Evolutionary conservation across 345 rosid species (phyloP), one percentile per base, ranked within the genome.

Genomic region (Eucalyptus regnans): DNA sequence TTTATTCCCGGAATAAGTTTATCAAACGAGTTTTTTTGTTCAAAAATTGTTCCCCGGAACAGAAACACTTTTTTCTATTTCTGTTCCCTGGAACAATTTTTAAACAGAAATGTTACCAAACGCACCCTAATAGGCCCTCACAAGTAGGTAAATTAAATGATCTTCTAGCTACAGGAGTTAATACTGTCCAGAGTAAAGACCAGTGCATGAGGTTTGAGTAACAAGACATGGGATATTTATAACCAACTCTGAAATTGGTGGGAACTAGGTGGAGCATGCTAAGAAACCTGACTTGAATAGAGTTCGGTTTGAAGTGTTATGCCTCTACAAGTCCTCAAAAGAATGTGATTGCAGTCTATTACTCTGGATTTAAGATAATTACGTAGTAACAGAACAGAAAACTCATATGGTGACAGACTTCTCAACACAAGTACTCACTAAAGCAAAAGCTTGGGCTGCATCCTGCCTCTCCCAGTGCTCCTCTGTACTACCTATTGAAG

Each of bases 391-490:
- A 48, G 22, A 84, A 83, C 60, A 46, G 29, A 46, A 88, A 43
- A 25, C 50, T 50, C 79, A 15, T 64, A 86, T 37, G n/a, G 16
- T 43, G 62, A 37, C 31, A 52, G 43, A 58, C 3, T 13, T 31
- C 2, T 62, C 17, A 18, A 88, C 54, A n/a, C 37, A 88, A 20
- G 54, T 92, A 93, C 95, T 92, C 93, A 96, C 96, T 89, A 90
- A 94, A 93, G 99, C 97, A 89, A 97, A 84, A 89, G 94, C 96
- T 91, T 92, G 94, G 90, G 97, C 98, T 0, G 97, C 99, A 87
- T 97, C 99, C 90, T 91, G 90, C 91, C 96, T 94, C 93, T 93
- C 93, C 99, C 99, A 95, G 90, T 93, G 95, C 83, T 97, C 97
- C 80, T 94, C 97, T 23, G 98, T 96, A 86, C 99, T 97, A 87